These are phyloP conservation scores for Backusella sp. DNA, from an alignment of 192 early-diverging fungal genomes.

Conservation along the genomic window DNA sequence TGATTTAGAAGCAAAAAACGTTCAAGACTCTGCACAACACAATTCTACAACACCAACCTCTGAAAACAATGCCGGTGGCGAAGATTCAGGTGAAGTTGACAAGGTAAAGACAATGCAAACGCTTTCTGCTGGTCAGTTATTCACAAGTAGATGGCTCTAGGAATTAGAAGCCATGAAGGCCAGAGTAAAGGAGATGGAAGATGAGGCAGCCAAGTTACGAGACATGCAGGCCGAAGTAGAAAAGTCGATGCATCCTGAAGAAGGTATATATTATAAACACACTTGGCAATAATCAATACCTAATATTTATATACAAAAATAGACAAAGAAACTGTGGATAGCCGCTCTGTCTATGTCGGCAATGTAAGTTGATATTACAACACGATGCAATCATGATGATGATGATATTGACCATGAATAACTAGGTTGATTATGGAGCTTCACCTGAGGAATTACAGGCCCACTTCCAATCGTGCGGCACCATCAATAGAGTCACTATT, in stretches of 20 bases:
- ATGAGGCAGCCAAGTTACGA: constrained; percentile 77
- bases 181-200: constrained; percentile 79
- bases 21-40: constrained; percentile 17
- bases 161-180: constrained; percentile 80
- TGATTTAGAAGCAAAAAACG: constrained; percentile 17
- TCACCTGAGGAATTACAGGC: constrained; percentile 95
- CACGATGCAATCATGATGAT: background rate
- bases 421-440: constrained; percentile 83
- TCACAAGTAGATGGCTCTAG: constrained; percentile 35
- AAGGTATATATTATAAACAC: constrained; percentile 39
- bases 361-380: constrained; percentile 56
- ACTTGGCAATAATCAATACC: background rate
- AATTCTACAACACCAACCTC: background rate
- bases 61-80: background rate
- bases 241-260: constrained; percentile 65
- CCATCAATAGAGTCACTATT: constrained; percentile 96
- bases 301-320: constrained; percentile 5
- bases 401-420: background rate
- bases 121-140: background rate
- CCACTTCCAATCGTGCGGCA: constrained; percentile 93
- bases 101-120: constrained; percentile 1
- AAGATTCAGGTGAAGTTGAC: constrained; percentile 19
- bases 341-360: constrained; percentile 90
- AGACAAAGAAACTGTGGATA: constrained; percentile 76
- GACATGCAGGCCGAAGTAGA: constrained; percentile 77